A percentile compares a stretch with the other conserved stretches of the same genome.
phyloP scores from a whole-genome alignment of 2,329 filamentous ascomycete species.

The Penicillium rolfsii region DNA sequence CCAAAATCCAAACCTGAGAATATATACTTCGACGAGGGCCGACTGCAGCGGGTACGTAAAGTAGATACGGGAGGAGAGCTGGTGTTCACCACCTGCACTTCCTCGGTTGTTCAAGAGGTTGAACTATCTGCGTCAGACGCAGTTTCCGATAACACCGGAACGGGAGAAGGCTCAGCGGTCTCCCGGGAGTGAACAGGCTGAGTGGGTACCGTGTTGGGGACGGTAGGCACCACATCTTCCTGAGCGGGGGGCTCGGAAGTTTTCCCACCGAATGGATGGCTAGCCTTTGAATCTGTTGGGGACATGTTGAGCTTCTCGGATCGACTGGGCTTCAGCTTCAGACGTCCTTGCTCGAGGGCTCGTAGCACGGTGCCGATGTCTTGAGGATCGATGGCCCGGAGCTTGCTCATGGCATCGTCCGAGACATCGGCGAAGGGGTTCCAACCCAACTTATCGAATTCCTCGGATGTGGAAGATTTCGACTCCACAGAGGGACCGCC shows the following conservation, averaged over 20 bases:
- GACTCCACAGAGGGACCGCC: slow-evolving; percentile 40
- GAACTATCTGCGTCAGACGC: slow-evolving; percentile 34
- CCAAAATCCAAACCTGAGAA: slow-evolving; percentile 1
- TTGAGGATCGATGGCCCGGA: slow-evolving; percentile 42
- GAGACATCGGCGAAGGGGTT: slow-evolving; percentile 43
- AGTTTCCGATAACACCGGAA: slow-evolving; percentile 28
- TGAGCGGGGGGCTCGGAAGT: slow-evolving; percentile 16
- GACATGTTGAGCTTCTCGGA: slow-evolving; percentile 39
- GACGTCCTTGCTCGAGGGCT: slow-evolving; percentile 41
- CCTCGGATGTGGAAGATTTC: slow-evolving; percentile 20
- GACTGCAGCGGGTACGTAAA: background rate
- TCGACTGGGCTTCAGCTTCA: slow-evolving; percentile 40
- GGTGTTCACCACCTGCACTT: background rate
- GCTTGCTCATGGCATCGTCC: slow-evolving; percentile 44
- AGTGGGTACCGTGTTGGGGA: slow-evolving; percentile 33
- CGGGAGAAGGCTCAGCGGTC: slow-evolving; percentile 10
- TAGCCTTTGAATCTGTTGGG: slow-evolving; percentile 38
- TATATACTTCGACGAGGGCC: background rate
- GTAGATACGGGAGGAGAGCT: background rate
- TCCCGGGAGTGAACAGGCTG: slow-evolving; percentile 24
- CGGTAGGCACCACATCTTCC: slow-evolving; percentile 26
- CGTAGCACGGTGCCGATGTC: slow-evolving; percentile 41
- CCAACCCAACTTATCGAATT: slow-evolving; percentile 24
- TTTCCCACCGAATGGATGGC: slow-evolving; percentile 23
- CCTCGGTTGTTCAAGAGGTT: slow-evolving; percentile 10